These are phyloP conservation scores for Exophiala sp. DNA, from an alignment of 2,329 filamentous ascomycete species.

Conservation along the genomic window DNA sequence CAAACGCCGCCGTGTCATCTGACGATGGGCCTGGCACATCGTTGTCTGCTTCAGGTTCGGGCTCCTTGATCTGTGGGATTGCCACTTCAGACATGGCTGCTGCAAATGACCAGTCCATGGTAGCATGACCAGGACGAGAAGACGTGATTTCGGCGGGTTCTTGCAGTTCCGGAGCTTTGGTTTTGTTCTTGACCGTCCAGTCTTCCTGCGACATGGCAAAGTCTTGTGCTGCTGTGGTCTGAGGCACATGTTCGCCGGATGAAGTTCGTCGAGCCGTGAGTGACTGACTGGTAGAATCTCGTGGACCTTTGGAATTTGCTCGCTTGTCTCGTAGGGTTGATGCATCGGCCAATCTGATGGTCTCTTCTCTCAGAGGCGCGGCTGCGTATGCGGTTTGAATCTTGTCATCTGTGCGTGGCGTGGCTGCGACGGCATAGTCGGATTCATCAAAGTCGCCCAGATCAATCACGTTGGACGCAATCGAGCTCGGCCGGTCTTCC, in stretches of 20 bases:
- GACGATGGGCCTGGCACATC: slow-evolving; percentile 2
- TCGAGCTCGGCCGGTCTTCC: slow-evolving; percentile 38
- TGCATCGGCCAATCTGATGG: slow-evolving; percentile 47
- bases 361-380: slow-evolving; percentile 38
- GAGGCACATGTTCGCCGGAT: slow-evolving; percentile 33
- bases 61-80: slow-evolving; percentile 18
- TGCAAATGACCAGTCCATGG: slow-evolving; percentile 40
- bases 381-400: slow-evolving; percentile 47
- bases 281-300: slow-evolving; percentile 36
- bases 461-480: slow-evolving; percentile 47
- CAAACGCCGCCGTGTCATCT: not conserved
- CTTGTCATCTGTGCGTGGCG: slow-evolving; percentile 38
- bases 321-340: slow-evolving; percentile 54
- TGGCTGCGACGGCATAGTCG: slow-evolving; percentile 48
- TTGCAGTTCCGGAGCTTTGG: slow-evolving; percentile 24
- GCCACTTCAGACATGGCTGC: slow-evolving; percentile 38
- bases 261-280: slow-evolving; percentile 30
- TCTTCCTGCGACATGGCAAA: slow-evolving; percentile 35
- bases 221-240: slow-evolving; percentile 45
- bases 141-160: slow-evolving; percentile 26
- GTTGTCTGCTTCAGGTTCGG: slow-evolving; percentile 3
- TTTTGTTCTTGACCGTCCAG: slow-evolving; percentile 25
- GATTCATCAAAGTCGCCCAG: slow-evolving; percentile 48
- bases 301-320: slow-evolving; percentile 42
- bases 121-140: slow-evolving; percentile 21